Conservation (phyloP, 1,139 yeast species). For the Sugiyamaella novakii region DNA sequence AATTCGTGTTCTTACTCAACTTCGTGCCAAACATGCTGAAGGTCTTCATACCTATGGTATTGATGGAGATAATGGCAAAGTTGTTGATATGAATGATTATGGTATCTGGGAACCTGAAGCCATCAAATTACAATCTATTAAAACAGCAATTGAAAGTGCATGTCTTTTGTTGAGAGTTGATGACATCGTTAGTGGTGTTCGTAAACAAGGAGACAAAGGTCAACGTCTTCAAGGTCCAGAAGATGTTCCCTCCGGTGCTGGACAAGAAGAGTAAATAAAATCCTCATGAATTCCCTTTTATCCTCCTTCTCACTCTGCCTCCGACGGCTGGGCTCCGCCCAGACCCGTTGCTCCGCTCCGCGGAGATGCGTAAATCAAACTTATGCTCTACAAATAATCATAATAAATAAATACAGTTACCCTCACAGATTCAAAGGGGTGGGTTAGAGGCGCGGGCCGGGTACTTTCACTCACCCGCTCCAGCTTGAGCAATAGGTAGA, state of each 20-base stretch:
- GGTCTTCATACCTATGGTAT: constrained; percentile 83
- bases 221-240: constrained; percentile 30
- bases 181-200: constrained; percentile 95
- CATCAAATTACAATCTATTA: constrained; percentile 92
- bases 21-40: constrained; percentile 95
- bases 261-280: too few relatives aligned
- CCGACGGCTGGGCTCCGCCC: constrained; percentile 10
- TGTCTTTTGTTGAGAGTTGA: constrained; percentile 92
- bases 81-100: constrained; percentile 92
- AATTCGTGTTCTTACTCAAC: constrained; percentile 80
- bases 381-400: neutral
- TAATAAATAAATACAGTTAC: constrained; percentile 13
- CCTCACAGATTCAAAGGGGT: too few relatives aligned
- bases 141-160: constrained; percentile 97
- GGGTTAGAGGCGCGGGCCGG: too few relatives aligned
- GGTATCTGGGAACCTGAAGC: constrained; percentile 99
- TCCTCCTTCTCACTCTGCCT: constrained; percentile 1
- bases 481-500: constrained; percentile 22
- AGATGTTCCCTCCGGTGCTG: constrained; percentile 11
- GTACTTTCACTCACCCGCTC: too few relatives aligned
- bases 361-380: too few relatives aligned
- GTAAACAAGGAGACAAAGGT: constrained; percentile 46
- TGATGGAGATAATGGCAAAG: constrained; percentile 91
- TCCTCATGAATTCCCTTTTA: too few relatives aligned
- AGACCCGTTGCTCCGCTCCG: constrained; percentile 4